Evolutionary conservation across 2,329 filamentous ascomycete species (phyloP).

Genomic region (Cytospora chrysosperma): DNA sequence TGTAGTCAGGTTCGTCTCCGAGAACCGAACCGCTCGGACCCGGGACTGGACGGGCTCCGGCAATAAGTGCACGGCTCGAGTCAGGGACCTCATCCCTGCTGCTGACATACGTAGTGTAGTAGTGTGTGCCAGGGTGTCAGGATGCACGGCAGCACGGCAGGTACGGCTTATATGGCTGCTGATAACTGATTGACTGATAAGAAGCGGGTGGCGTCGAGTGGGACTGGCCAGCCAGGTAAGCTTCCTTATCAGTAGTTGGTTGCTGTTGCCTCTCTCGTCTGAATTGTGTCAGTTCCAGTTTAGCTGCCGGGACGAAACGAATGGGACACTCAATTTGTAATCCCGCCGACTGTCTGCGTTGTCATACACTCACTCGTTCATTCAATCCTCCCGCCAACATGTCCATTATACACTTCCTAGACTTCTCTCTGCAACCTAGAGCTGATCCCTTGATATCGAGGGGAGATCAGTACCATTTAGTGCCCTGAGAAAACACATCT

Average conservation of each 20-base stretch:
- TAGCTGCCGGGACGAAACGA: conserved; percentile 5
- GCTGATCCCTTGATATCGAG: not conserved
- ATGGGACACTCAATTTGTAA: conserved; percentile 14
- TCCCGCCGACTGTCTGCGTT: conserved; percentile 13
- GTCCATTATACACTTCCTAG: not conserved
- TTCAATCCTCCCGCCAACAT: not conserved
- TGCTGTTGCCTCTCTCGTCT: not conserved
- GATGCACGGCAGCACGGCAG: too few species aligned
- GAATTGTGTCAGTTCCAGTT: not conserved
- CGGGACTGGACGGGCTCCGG: not conserved
- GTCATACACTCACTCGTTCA: too few species aligned
- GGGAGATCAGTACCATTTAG: not conserved
- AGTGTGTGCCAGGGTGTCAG: too few species aligned
- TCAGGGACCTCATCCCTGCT: too few species aligned
- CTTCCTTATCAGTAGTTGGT: conserved; percentile 22
- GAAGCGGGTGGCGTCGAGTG: not conserved
- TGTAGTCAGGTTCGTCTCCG: too few species aligned
- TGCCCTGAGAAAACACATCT: not conserved
- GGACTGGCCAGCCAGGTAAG: not conserved
- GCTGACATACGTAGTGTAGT: too few species aligned
- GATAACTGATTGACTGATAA: too few species aligned
- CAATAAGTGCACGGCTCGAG: too few species aligned
- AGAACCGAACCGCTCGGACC: not conserved
- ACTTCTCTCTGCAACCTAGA: not conserved
- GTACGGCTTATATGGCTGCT: not conserved